phyloP scores from a whole-genome alignment of 352 stramenopile species.

The Phytophthora pini region DNA sequence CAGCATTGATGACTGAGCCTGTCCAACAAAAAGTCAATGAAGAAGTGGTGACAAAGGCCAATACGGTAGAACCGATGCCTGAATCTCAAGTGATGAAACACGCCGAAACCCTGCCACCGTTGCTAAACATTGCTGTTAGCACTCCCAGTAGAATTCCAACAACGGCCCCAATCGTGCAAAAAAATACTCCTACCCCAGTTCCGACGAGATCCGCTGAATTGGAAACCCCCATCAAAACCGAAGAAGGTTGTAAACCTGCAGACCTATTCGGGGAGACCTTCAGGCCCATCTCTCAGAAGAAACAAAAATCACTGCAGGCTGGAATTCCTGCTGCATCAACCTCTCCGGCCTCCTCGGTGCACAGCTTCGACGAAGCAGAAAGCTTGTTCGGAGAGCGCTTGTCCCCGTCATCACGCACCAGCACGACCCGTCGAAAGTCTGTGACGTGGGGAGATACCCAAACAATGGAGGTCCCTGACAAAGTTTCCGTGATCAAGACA shows the following conservation, averaged over 20 bases:
- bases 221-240: slow-evolving; percentile 17
- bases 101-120: background rate
- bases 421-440: slow-evolving; percentile 21
- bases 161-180: background rate
- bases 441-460: slow-evolving; percentile 37
- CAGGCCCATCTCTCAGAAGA: slow-evolving; percentile 6
- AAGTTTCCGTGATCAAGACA: slow-evolving; percentile 5
- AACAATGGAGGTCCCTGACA: slow-evolving; percentile 17
- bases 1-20: background rate
- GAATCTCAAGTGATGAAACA: slow-evolving; percentile 12
- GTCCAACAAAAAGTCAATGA: background rate
- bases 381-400: slow-evolving; percentile 63
- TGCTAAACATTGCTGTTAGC: slow-evolving; percentile 14
- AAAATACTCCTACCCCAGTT: background rate
- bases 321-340: background rate
- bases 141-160: background rate
- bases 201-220: slow-evolving; percentile 8
- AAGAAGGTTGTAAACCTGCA: slow-evolving; percentile 18
- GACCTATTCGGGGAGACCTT: slow-evolving; percentile 34
- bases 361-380: slow-evolving; percentile 48
- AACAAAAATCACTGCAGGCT: background rate
- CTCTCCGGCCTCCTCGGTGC: slow-evolving; percentile 20
- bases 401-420: slow-evolving; percentile 19
- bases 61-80: slow-evolving; percentile 16
- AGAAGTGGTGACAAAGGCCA: background rate